phyloP scores from a whole-genome alignment of 805 yeast genomes.

The Candida coleopterorum region DNA sequence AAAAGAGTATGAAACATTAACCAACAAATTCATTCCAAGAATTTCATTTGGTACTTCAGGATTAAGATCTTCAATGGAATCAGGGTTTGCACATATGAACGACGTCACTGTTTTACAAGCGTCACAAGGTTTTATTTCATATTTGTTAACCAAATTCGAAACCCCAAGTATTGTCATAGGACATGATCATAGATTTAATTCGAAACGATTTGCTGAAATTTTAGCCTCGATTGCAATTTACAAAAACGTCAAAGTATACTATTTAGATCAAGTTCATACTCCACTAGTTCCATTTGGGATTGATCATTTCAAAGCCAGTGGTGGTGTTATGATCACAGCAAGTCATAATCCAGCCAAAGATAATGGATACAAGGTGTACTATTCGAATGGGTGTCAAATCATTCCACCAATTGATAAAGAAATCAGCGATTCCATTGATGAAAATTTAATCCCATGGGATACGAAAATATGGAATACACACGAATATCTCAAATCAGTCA shows the following conservation, averaged over 20 bases:
- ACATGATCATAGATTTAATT: constrained; percentile 85
- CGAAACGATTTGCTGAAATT: constrained; percentile 71
- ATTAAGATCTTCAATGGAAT: constrained; percentile 78
- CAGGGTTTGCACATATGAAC: constrained; percentile 88
- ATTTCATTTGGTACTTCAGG: constrained; percentile 94
- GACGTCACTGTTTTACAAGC: constrained; percentile 86
- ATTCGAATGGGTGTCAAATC: constrained; percentile 91
- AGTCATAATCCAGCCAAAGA: constrained; percentile 83
- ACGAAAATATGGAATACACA: constrained; percentile 46
- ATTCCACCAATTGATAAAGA: constrained; percentile 83
- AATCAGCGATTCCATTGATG: constrained; percentile 61
- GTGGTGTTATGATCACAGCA: constrained; percentile 92
- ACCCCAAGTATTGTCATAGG: constrained; percentile 63
- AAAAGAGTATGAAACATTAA: constrained; percentile 41
- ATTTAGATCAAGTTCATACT: constrained; percentile 61
- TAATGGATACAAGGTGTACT: constrained; percentile 93
- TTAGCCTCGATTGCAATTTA: constrained; percentile 70
- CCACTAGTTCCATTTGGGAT: constrained; percentile 91
- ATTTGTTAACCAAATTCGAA: constrained; percentile 26
- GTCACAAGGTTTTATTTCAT: constrained; percentile 71
- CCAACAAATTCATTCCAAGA: constrained; percentile 48
- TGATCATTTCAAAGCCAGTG: constrained; percentile 55
- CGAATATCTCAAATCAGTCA: constrained; percentile 28
- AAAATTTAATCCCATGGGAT: constrained; percentile 58
- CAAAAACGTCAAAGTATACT: constrained; percentile 67